These are phyloP conservation scores for Leucosporidium creatinivorum DNA, from an alignment of 768 basidiomycete genomes.

Conservation along the genomic window DNA sequence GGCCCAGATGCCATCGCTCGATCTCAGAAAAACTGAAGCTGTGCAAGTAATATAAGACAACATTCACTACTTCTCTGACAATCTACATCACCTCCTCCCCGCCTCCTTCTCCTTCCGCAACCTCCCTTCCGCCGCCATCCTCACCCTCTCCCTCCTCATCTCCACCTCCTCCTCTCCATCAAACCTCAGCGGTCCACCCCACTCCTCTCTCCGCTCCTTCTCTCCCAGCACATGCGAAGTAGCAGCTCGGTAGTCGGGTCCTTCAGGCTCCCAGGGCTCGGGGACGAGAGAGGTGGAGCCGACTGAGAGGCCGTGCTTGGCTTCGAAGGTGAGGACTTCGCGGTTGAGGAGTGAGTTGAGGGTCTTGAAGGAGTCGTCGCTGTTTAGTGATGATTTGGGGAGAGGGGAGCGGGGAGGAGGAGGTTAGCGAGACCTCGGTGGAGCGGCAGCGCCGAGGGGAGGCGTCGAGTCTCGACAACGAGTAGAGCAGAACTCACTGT, in stretches of 20 bases:
- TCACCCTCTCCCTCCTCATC: constrained; percentile 14
- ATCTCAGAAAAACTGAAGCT: too few species aligned
- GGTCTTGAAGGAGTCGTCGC: constrained; percentile 29
- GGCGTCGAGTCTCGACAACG: background rate
- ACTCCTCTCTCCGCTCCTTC: constrained; percentile 18
- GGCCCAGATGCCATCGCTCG: too few species aligned
- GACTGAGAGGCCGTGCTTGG: background rate
- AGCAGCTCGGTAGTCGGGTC: background rate
- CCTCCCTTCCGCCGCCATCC: constrained; percentile 29
- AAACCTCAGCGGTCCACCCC: constrained; percentile 12
- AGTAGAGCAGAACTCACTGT: constrained; percentile 12
- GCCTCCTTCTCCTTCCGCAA: background rate
- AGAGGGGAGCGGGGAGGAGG: background rate
- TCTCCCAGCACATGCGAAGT: background rate
- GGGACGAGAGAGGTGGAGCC: background rate
- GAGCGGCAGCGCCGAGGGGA: background rate
- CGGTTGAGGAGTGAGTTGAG: constrained; percentile 34
- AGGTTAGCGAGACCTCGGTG: background rate
- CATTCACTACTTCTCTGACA: too few species aligned
- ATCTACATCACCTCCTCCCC: background rate
- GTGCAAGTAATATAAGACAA: too few species aligned
- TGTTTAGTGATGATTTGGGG: background rate
- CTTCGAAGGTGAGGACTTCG: constrained; percentile 30
- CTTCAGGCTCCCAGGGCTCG: constrained; percentile 26
- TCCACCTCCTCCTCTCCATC: constrained; percentile 27